Base-by-base conservation (phyloP, 2,329 filamentous ascomycete genomes). In the Aureobasidium sp. region DNA sequence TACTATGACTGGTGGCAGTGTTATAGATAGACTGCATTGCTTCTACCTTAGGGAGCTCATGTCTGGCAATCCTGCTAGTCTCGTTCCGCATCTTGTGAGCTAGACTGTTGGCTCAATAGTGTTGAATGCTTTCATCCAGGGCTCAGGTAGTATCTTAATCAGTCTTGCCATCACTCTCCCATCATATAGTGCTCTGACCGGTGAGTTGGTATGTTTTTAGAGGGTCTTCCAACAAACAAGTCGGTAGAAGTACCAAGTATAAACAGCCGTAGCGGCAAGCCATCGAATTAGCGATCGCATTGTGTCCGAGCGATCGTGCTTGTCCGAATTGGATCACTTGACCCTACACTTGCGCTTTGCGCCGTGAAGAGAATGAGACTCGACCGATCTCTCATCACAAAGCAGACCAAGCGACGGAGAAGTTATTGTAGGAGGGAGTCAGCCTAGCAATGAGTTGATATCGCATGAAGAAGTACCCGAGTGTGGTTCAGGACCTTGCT, bases 281-380 rank as follows among this genome's bases (percentile, higher is more conserved):
- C 85, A 17, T 79, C 77, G 58, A 79, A 80, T 1, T 82, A 85
- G 68, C 80, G 83, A 64, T 74, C 84, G 63, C 84, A 84, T 66
- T 85, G 20, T 82, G 82, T 82, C 85, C 62, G 82, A 85, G 65
- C 82, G 1, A 80, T 76, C 37, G 82, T 84, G 5, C 71, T 85
- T 2, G 76, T 84, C 20, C 83, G 85, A 67, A 70, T 82, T 3
- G 82, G 82, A 0, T 68, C 84, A 52, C 67, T 85, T 13, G 80
- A 85, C 69, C 80, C 81, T 2, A 81, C 80, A 63, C 67, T 80
- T 12, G 75, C 84, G 1, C 81, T 81, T 0, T 72, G 77, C 53
- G 67, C 66, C 12, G 68, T 77, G 63, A 75, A 73, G 62, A 68
- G 69, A 32, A 73, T 80, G 44, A 77, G 77, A 5, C 61, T 78